Base-by-base conservation (phyloP, 371 early-diverging fungal species). In the Mucor irregularis region DNA sequence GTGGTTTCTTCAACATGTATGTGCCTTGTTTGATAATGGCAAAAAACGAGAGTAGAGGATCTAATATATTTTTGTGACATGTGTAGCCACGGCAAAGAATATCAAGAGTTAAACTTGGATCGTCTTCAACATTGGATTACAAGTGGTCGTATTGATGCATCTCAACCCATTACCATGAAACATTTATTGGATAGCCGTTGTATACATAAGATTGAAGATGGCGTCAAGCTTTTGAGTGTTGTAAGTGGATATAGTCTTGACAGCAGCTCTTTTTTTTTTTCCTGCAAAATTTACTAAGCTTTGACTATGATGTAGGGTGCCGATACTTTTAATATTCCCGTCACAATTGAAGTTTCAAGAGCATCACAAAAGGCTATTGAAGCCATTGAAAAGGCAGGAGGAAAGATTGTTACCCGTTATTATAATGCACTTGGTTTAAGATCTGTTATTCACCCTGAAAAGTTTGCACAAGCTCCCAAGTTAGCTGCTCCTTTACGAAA, bases 91-190 rank as follows among this genome's bases (percentile, higher is more conserved):
- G 78, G 76, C 48, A 84, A 89, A 56, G 82, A 85, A 31, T 88
- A 83, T 55, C 85, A 87, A 64, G 82, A 86, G 47, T 65, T 96
- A 60, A 90, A 90, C 58, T 74, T 97, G 66, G 96, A 96, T 74
- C 82, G 87, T 34, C 71, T 98, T 62, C 95, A 96, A 74, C 89
- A 90, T 70, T 95, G 93, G 90, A 90, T 97, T 55, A 86, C 89
- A 53, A 80, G 75, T 0, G 94, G 95, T 13, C 84, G 97, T 26
- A 66, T 98, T 42, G 94, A 97, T 66, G 73, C 92, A 5, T 66
- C 81, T 9, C 82, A 90, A 56, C 74, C 86, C 3, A 94, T 98
- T 53, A 94, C 95, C 22, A 87, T 96, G 80, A 86, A 87, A 58
- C 80, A 90, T 26, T 84, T 97, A 24, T 71, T 86, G 50, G 84